Conservation (phyloP, 1,284 basidiomycete genomes). For the Trichosporon coremiiforme region DNA sequence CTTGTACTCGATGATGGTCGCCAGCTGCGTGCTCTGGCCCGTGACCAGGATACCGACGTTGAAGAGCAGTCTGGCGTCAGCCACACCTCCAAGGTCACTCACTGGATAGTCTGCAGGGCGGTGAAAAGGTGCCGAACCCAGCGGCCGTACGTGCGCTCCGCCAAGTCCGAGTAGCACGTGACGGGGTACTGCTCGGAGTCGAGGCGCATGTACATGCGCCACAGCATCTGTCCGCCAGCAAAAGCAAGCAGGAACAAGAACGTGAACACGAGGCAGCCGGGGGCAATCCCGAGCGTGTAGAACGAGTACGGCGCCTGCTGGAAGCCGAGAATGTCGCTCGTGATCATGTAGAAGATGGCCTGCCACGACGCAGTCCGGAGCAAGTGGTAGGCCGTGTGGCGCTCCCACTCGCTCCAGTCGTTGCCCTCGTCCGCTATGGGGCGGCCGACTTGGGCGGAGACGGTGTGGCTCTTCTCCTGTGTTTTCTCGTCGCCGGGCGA, state of each 20-base stretch:
- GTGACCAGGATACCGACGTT: conserved; percentile 26
- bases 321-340: conserved; percentile 46
- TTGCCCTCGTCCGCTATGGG: not conserved
- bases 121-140: conserved; percentile 25
- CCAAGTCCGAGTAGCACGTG: conserved; percentile 32
- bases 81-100: not conserved
- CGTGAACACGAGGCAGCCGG: conserved; percentile 37
- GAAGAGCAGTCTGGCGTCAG: conserved; percentile 22
- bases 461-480: not conserved
- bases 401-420: not conserved
- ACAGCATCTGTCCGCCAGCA: conserved; percentile 30
- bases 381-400: conserved; percentile 22
- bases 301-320: conserved; percentile 50
- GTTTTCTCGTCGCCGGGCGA: not conserved
- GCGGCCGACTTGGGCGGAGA: not conserved
- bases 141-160: conserved; percentile 29
- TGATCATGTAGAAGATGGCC: conserved; percentile 32
- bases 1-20: conserved; percentile 24
- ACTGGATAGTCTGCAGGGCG: conserved; percentile 26
- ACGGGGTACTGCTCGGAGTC: conserved; percentile 32
- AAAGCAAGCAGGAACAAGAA: conserved; percentile 29
- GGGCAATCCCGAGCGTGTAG: conserved; percentile 35
- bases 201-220: conserved; percentile 31
- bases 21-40: conserved; percentile 21
- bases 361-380: conserved; percentile 30